phyloP scores from a whole-genome alignment of 768 basidiomycete genomes.

The Kockovaella imperatae region DNA sequence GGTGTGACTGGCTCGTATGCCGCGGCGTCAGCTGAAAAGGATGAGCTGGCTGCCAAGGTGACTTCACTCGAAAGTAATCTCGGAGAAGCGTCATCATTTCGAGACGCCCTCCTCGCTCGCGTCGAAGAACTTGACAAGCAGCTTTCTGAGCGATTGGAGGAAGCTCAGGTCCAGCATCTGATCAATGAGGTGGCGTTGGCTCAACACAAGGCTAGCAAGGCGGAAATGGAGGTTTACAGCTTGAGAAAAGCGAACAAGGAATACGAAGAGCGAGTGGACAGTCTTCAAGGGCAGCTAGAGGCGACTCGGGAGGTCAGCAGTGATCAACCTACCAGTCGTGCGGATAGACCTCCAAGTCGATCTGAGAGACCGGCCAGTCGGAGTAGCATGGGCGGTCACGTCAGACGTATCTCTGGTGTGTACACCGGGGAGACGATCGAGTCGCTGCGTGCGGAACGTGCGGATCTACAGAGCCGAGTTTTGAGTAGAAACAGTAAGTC shows the following conservation, averaged over 20 bases:
- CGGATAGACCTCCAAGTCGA: too few relatives aligned
- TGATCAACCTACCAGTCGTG: neutral
- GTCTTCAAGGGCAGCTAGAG: neutral
- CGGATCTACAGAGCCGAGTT: neutral
- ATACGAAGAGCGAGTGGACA: neutral
- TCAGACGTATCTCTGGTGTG: neutral
- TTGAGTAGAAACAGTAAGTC: neutral
- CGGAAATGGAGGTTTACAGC: neutral
- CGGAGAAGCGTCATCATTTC: too few relatives aligned
- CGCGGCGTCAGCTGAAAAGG: neutral
- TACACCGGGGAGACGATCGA: neutral
- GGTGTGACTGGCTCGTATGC: neutral
- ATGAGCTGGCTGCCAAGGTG: conserved; percentile 1
- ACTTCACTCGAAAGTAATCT: neutral
- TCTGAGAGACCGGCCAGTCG: neutral
- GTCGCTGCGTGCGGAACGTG: neutral
- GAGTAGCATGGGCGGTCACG: neutral
- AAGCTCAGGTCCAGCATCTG: neutral
- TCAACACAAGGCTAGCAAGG: neutral
- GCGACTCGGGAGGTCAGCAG: too few relatives aligned
- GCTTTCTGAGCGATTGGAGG: neutral
- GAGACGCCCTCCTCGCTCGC: too few relatives aligned
- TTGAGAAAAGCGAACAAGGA: neutral
- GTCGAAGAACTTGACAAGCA: neutral
- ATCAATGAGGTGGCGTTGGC: neutral